phyloP scores from a whole-genome alignment of 2,329 filamentous ascomycete genomes.

The Alternaria triticina region DNA sequence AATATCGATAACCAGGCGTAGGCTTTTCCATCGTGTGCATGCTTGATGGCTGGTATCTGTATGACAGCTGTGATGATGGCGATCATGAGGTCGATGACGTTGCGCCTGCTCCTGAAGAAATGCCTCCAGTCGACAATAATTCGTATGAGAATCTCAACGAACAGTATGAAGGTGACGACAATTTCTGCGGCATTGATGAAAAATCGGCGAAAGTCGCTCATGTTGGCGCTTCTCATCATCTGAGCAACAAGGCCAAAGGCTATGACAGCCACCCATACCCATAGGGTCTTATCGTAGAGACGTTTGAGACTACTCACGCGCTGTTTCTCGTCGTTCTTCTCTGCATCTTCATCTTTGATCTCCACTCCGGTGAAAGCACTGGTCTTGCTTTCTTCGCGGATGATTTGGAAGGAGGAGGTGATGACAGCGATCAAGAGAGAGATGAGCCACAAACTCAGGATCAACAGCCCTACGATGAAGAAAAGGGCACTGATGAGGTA shows the following conservation, averaged over 20 bases:
- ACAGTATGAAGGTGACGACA: constrained; percentile 76
- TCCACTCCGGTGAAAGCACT: constrained; percentile 89
- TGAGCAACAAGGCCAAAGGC: constrained; percentile 80
- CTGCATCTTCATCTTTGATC: constrained; percentile 47
- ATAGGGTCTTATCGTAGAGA: constrained; percentile 74
- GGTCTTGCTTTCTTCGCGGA: constrained; percentile 91
- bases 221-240: constrained; percentile 75
- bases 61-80: constrained; percentile 85
- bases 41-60: constrained; percentile 78
- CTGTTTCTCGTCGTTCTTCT: constrained; percentile 46
- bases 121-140: constrained; percentile 79
- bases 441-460: constrained; percentile 95
- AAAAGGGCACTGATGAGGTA: constrained; percentile 85
- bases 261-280: constrained; percentile 83
- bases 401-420: constrained; percentile 97
- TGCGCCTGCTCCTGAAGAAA: constrained; percentile 76
- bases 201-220: constrained; percentile 65
- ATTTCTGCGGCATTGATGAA: constrained; percentile 78
- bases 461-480: constrained; percentile 75
- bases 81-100: constrained; percentile 80
- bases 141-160: constrained; percentile 82
- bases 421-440: constrained; percentile 96
- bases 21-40: constrained; percentile 63
- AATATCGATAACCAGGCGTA: constrained; percentile 94
- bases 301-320: constrained; percentile 65